phyloP scores from a whole-genome alignment of 129 eudicot species.

The Escallonia herrerae region DNA sequence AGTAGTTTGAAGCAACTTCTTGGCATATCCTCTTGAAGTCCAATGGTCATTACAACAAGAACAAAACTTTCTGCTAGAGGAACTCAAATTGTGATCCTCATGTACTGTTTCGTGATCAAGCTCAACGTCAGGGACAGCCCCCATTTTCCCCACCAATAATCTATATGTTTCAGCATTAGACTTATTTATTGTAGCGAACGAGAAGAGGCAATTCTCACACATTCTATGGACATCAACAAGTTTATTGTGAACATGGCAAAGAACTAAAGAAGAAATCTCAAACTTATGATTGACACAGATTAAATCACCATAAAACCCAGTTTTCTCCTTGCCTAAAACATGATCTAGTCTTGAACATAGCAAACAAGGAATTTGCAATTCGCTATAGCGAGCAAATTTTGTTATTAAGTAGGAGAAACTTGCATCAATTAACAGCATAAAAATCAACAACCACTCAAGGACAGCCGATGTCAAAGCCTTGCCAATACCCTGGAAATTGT shows the following conservation, averaged over 20 bases:
- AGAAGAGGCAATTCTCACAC: slow-evolving; percentile 67
- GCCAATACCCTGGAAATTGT: slow-evolving; percentile 22
- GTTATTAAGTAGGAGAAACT: slow-evolving; percentile 61
- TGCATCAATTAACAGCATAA: slow-evolving; percentile 63
- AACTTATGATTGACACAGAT: slow-evolving; percentile 66
- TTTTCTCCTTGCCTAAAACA: slow-evolving; percentile 53
- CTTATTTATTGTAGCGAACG: slow-evolving; percentile 47
- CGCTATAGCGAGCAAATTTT: slow-evolving; percentile 59
- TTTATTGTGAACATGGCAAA: slow-evolving; percentile 55
- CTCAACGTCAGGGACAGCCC: slow-evolving; percentile 27
- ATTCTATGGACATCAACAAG: slow-evolving; percentile 61
- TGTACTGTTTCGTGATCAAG: slow-evolving; percentile 6
- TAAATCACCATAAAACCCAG: slow-evolving; percentile 62
- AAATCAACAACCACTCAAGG: slow-evolving; percentile 77
- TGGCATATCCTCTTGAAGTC: slow-evolving; percentile 22
- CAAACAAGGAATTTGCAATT: slow-evolving; percentile 70
- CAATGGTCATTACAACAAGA: slow-evolving; percentile 50
- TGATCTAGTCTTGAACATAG: slow-evolving; percentile 88
- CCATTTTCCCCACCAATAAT: slow-evolving; percentile 49
- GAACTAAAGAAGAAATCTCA: slow-evolving; percentile 62
- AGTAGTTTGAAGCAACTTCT: slow-evolving; percentile 20
- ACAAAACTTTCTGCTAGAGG: slow-evolving; percentile 25
- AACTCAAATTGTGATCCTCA: slow-evolving; percentile 9
- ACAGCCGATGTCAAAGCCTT: slow-evolving; percentile 57
- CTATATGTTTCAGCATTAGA: slow-evolving; percentile 53